Evolutionary conservation across 1,284 basidiomycete species (phyloP).

Genomic region (Puccinia coronata): DNA sequence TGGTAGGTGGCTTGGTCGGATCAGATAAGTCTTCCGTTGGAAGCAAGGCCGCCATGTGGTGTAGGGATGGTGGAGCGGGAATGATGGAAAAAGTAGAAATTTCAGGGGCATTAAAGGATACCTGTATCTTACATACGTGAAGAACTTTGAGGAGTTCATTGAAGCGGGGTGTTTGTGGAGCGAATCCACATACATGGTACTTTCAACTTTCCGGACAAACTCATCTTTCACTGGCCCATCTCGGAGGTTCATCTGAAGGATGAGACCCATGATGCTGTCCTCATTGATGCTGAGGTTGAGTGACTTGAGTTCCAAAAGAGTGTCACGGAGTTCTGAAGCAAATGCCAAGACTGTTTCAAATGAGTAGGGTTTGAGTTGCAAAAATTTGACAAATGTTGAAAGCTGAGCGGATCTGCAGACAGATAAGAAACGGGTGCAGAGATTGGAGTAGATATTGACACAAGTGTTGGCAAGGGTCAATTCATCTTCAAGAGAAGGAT

Average conservation of each 20-base stretch:
- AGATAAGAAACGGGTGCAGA: not conserved
- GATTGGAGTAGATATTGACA: not conserved
- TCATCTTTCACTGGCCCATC: not conserved
- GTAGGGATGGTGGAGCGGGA: not conserved
- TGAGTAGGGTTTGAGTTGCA: not conserved
- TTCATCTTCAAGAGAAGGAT: not conserved
- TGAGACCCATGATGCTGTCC: not conserved
- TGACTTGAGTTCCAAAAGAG: not conserved
- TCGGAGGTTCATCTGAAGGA: not conserved
- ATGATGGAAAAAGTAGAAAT: too few relatives aligned
- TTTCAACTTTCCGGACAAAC: not conserved
- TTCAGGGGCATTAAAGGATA: too few relatives aligned
- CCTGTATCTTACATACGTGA: too few relatives aligned
- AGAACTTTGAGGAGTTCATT: not conserved
- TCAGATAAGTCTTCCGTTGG: too few relatives aligned
- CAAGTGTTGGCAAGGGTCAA: not conserved
- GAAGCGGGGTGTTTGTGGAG: not conserved
- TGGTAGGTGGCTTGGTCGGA: too few relatives aligned
- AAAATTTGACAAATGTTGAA: not conserved
- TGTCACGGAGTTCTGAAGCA: not conserved
- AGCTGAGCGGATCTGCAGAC: not conserved
- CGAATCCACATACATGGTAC: not conserved
- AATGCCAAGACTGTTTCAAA: not conserved
- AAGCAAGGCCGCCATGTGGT: too few relatives aligned
- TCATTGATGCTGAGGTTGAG: not conserved